Evolutionary conservation across 345 rosid genomes (phyloP).

Genomic region (Aegle marmelos): DNA sequence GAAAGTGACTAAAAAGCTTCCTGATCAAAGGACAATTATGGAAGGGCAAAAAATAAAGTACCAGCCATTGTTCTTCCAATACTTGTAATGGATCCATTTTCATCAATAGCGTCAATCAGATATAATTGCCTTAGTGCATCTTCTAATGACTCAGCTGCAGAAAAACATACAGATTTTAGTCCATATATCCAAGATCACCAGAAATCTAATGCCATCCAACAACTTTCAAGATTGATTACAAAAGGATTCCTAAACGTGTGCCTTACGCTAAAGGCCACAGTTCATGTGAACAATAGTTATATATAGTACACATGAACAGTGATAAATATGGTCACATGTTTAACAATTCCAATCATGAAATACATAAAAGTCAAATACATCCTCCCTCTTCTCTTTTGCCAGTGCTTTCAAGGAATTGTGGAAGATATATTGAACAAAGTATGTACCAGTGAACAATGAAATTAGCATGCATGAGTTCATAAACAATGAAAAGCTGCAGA

Average conservation of each 20-base stretch:
- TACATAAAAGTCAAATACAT: not conserved
- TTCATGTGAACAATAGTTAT: not conserved
- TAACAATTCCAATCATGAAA: not conserved
- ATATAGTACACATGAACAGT: not conserved
- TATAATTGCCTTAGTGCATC: slow-evolving; percentile 91
- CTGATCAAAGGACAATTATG: not conserved
- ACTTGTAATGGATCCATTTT: slow-evolving; percentile 73
- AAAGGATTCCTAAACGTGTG: not conserved
- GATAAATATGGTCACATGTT: not conserved
- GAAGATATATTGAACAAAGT: not conserved
- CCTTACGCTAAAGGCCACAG: not conserved
- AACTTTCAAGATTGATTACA: not conserved
- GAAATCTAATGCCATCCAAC: not conserved
- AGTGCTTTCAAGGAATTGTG: not conserved
- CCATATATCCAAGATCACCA: not conserved
- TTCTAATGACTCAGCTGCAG: slow-evolving; percentile 75
- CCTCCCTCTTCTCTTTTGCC: not conserved
- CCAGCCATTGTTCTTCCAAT: slow-evolving; percentile 92
- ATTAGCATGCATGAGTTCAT: not conserved
- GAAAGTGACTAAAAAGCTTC: not conserved
- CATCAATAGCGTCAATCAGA: slow-evolving; percentile 93
- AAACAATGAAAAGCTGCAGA: not conserved
- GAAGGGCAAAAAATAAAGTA: slow-evolving; percentile 31
- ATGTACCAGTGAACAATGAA: slow-evolving; percentile 4
- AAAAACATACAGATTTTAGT: slow-evolving; percentile 21